Evolutionary conservation across 371 early-diverging fungal genomes (phyloP), one percentile per base, ranked within the genome.

Genomic region (Mucor saturninus): DNA sequence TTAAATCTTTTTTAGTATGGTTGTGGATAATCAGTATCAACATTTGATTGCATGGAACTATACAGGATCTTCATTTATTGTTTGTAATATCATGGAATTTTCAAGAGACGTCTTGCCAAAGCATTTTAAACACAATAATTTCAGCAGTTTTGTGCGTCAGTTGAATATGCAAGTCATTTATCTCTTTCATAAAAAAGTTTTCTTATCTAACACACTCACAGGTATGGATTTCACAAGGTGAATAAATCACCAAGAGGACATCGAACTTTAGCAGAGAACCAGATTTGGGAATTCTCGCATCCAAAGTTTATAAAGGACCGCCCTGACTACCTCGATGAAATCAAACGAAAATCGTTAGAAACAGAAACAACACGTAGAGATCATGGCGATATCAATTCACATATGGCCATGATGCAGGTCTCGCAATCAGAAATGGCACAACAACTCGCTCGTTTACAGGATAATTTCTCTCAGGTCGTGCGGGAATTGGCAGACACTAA

Each of bases 1-100:
- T 53, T 31, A 49, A 38, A 31, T 56, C 11, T 43, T 21, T 49
- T 59, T 21, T 68, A 88, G 89, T 68, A 93, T 93, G 93, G 91
- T 95, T 28, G 76, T 86, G 32, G 93, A 93, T 75, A 79, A 77
- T 62, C 84, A 86, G 59, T 89, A 89, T 68, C 91, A 91, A 68
- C 88, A 90, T 72, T 72, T 91, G 52, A 93, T 95, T 57, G 84
- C 87, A 28, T 95, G 94, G 94, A 91, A 86, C 69, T 86, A 86
- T 57, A 83, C 89, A 31, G 94, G 93, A 21, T 83, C 90, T 0
- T 92, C 95, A 37, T 97, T 98, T 69, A 87, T 95, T 64, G 96
- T 98, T 52, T 89, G 90, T 77, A 92, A 96, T 69, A 91, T 93
- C 26, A 86, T 85, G 59, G 93, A 92, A 35, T 95, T 98, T 78